A percentile compares a stretch with the other conserved stretches of the same genome.
These are phyloP conservation scores for Viola pubescens DNA, from an alignment of 441 rosid species.

Conservation along the genomic window DNA sequence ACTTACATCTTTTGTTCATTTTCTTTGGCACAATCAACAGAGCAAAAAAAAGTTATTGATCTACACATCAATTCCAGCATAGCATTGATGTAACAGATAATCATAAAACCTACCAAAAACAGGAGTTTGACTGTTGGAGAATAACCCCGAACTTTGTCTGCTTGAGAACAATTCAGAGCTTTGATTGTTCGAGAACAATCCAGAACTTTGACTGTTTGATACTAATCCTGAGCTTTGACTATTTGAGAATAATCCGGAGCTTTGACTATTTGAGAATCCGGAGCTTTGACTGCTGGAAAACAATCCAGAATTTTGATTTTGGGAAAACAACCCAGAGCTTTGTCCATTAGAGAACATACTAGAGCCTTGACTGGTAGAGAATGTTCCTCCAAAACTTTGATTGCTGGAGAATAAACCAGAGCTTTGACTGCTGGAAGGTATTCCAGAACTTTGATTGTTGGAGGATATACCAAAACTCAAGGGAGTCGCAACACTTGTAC, in stretches of 20 bases:
- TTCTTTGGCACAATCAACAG: background rate
- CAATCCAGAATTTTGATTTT: slow-evolving; percentile 8
- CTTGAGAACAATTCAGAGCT: slow-evolving; percentile 11
- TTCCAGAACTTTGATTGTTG: slow-evolving; percentile 19
- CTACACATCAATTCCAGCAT: too few species aligned
- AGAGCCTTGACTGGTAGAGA: slow-evolving; percentile 34
- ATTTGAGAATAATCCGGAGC: slow-evolving; percentile 17
- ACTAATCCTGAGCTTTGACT: slow-evolving; percentile 9
- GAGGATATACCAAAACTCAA: slow-evolving; percentile 32
- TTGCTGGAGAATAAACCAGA: slow-evolving; percentile 20
- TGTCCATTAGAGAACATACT: slow-evolving; percentile 21
- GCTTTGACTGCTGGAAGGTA: slow-evolving; percentile 15
- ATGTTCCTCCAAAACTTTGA: slow-evolving; percentile 21
- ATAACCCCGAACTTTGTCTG: slow-evolving; percentile 12
- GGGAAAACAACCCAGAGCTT: slow-evolving; percentile 11
- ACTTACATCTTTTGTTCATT: background rate
- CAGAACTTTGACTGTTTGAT: slow-evolving; percentile 15
- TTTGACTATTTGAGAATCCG: slow-evolving; percentile 18
- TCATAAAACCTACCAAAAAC: background rate
- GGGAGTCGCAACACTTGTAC: slow-evolving; percentile 30
- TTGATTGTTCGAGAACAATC: slow-evolving; percentile 11
- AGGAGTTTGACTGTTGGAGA: slow-evolving; percentile 18
- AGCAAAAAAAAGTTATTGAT: too few species aligned
- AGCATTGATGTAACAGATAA: too few species aligned
- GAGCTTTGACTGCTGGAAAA: slow-evolving; percentile 12